These are phyloP conservation scores for Solanum okadae DNA, from an alignment of 257 asterid genomes.

Conservation along the genomic window DNA sequence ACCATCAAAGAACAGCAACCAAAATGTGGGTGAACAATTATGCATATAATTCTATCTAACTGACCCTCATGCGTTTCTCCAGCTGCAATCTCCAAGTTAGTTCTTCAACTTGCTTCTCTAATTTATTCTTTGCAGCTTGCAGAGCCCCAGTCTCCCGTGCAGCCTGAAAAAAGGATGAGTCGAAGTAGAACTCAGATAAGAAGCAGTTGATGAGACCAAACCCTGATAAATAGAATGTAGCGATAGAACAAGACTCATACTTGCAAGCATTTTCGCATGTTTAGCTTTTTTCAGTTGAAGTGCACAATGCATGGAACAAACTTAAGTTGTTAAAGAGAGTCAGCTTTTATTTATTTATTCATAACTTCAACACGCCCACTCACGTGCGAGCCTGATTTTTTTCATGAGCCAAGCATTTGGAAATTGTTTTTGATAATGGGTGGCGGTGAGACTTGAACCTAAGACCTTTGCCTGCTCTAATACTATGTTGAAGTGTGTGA, in stretches of 20 bases:
- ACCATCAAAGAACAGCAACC: neutral
- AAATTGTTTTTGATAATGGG: neutral
- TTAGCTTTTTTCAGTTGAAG: neutral
- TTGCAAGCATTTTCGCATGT: neutral
- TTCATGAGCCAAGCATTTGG: neutral
- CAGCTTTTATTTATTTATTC: neutral
- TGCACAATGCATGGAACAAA: neutral
- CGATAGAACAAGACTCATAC: neutral
- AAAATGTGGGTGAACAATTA: neutral
- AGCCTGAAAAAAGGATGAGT: slow-evolving; percentile 40
- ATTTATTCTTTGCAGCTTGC: slow-evolving; percentile 97
- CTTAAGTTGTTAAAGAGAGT: neutral
- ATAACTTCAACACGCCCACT: neutral
- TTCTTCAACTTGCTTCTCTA: slow-evolving; percentile 99
- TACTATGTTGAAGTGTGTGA: neutral
- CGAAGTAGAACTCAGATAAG: neutral
- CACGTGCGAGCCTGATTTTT: neutral
- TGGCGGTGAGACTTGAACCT: neutral
- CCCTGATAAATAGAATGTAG: neutral
- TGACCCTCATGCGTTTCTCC: slow-evolving; percentile 96
- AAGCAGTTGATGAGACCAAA: neutral
- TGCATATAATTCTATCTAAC: slow-evolving; percentile 7
- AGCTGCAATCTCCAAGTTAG: slow-evolving; percentile 96
- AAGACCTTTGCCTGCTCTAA: neutral
- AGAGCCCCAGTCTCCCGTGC: slow-evolving; percentile 99